A percentile compares a stretch with the other conserved stretches of the same genome.
Evolutionary conservation across 1,139 yeast genomes (phyloP).

Genomic region (Pichiaceae sp.): DNA sequence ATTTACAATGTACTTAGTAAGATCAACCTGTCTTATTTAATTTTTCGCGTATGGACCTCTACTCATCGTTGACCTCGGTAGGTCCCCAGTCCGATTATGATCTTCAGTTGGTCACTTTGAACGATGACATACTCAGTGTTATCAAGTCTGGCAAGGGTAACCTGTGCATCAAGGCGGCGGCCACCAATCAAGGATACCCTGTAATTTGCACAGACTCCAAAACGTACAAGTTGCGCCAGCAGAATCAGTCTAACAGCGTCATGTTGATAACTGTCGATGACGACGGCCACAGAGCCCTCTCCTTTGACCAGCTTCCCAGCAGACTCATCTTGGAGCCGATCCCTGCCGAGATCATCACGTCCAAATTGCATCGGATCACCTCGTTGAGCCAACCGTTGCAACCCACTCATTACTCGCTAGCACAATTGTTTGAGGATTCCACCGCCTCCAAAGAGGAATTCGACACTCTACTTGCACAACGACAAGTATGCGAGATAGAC

Average conservation of each 20-base stretch:
- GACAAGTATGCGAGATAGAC: constrained; percentile 1
- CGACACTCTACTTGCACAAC: background rate
- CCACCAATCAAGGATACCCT: constrained; percentile 1
- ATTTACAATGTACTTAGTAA: background rate
- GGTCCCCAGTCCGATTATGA: constrained; percentile 3
- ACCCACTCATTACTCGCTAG: constrained; percentile 3
- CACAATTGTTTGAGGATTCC: constrained; percentile 3
- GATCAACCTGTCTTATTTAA: background rate
- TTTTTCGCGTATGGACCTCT: constrained; percentile 13
- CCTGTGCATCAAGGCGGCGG: constrained; percentile 10
- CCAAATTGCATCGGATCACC: background rate
- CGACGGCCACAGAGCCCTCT: background rate
- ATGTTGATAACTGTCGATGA: constrained; percentile 34
- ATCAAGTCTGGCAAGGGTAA: constrained; percentile 4
- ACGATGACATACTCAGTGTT: constrained; percentile 10
- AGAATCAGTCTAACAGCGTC: constrained; percentile 82
- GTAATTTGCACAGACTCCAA: constrained; percentile 30
- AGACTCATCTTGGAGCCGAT: constrained; percentile 3
- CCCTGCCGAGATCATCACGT: background rate
- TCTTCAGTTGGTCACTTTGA: constrained; percentile 14
- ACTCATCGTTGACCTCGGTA: constrained; percentile 9
- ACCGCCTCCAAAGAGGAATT: constrained; percentile 1
- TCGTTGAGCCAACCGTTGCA: background rate
- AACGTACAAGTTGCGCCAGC: constrained; percentile 65
- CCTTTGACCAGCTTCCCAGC: constrained; percentile 1